These are phyloP conservation scores for Pleurotus cornucopiae DNA, from an alignment of 768 basidiomycete species.

Conservation along the genomic window DNA sequence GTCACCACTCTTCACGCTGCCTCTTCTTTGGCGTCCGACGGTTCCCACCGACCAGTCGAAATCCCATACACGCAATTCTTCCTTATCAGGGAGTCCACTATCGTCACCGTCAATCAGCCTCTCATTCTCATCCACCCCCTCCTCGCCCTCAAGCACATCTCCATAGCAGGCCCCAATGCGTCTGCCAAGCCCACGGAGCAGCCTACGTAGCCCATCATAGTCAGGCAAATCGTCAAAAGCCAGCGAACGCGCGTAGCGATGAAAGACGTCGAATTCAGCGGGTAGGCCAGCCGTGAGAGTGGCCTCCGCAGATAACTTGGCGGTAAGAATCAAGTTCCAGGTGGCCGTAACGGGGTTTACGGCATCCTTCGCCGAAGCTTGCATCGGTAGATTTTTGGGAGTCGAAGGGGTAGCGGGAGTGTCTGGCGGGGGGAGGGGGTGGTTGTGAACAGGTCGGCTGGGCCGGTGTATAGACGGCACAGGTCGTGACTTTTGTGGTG, in stretches of 20 bases:
- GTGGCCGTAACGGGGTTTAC: constrained; percentile 58
- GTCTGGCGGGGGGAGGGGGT: constrained; percentile 7
- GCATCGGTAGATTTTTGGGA: not conserved
- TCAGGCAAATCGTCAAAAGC: constrained; percentile 89
- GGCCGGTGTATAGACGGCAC: constrained; percentile 15
- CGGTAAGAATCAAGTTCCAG: constrained; percentile 74
- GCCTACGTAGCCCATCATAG: constrained; percentile 74
- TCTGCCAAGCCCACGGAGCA: constrained; percentile 60
- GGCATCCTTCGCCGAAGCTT: constrained; percentile 1
- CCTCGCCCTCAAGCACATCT: constrained; percentile 22
- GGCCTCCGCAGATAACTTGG: constrained; percentile 63
- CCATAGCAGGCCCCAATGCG: constrained; percentile 55
- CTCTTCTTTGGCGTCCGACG: constrained; percentile 11
- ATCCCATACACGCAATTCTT: not conserved
- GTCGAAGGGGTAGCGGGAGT: constrained; percentile 23
- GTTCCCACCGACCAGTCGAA: constrained; percentile 36
- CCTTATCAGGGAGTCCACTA: not conserved
- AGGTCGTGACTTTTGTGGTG: constrained; percentile 5
- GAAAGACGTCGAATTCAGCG: constrained; percentile 73
- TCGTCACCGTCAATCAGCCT: constrained; percentile 6
- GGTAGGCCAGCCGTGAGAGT: constrained; percentile 74
- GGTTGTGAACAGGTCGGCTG: constrained; percentile 19
- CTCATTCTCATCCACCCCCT: constrained; percentile 11
- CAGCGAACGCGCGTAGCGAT: constrained; percentile 70
- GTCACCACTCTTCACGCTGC: constrained; percentile 7